phyloP scores from a whole-genome alignment of 768 basidiomycete species.

The Lactarius hatsudake region DNA sequence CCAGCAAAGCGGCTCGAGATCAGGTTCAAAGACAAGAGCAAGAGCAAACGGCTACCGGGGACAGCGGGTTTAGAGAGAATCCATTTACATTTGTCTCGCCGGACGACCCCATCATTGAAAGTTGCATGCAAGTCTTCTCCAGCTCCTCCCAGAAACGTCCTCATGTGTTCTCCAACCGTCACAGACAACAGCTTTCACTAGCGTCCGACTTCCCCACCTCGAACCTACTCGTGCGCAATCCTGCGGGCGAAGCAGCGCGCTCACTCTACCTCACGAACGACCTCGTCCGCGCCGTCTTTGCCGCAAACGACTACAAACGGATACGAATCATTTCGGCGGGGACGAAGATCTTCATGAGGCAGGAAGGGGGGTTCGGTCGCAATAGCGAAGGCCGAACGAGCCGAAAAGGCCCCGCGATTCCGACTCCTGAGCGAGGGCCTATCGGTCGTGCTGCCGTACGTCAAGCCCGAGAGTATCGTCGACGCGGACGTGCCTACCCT shows the following conservation, averaged over 20 bases:
- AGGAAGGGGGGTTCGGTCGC: slow-evolving; percentile 55
- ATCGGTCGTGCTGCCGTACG: slow-evolving; percentile 77
- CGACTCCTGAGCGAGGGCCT: slow-evolving; percentile 84
- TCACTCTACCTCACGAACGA: slow-evolving; percentile 88
- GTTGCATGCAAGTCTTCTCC: slow-evolving; percentile 63
- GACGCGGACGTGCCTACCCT: slow-evolving; percentile 54
- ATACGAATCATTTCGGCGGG: slow-evolving; percentile 91
- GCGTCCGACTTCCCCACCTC: slow-evolving; percentile 64
- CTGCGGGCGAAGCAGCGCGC: slow-evolving; percentile 64
- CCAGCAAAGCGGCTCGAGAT: slow-evolving; percentile 13
- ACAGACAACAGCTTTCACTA: slow-evolving; percentile 72
- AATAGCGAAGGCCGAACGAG: background rate
- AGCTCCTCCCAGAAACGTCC: background rate
- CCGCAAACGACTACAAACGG: slow-evolving; percentile 77
- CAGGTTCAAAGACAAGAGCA: slow-evolving; percentile 27
- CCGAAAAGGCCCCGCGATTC: slow-evolving; percentile 46
- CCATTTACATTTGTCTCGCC: slow-evolving; percentile 81
- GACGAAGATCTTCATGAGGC: slow-evolving; percentile 88
- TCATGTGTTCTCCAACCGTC: slow-evolving; percentile 1
- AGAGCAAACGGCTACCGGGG: slow-evolving; percentile 30
- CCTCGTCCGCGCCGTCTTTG: slow-evolving; percentile 75
- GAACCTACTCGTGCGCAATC: slow-evolving; percentile 86
- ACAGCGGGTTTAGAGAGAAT: slow-evolving; percentile 64
- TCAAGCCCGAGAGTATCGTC: slow-evolving; percentile 63
- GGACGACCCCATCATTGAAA: slow-evolving; percentile 63